phyloP scores from a whole-genome alignment of 2,329 filamentous ascomycete genomes.

The Neonectria ditissima region DNA sequence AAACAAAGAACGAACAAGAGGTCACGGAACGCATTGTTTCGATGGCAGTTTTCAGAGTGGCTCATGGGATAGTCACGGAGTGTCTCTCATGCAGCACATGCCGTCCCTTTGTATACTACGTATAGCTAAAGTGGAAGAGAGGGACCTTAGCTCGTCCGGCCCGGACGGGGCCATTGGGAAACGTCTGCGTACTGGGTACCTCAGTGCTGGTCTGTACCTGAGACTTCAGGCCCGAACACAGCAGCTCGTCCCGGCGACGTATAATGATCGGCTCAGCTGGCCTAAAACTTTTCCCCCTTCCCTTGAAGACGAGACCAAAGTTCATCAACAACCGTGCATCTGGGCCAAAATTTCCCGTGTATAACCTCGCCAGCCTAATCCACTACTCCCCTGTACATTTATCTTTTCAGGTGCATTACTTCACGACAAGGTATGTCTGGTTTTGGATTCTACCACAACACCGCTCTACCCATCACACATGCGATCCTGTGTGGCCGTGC shows the following conservation, averaged over 20 bases:
- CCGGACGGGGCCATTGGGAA: not conserved
- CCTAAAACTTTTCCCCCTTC: conserved; percentile 48
- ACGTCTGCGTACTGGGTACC: conserved; percentile 7
- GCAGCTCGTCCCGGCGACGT: conserved; percentile 29
- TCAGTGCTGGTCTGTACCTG: conserved; percentile 42
- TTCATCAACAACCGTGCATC: conserved; percentile 39
- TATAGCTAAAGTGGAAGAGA: not conserved
- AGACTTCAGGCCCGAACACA: conserved; percentile 51
- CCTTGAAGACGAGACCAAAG: conserved; percentile 42
- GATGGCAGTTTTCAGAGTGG: not conserved
- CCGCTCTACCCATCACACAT: conserved; percentile 31
- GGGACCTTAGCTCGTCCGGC: conserved; percentile 8
- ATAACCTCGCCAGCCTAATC: conserved; percentile 34
- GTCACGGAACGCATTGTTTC: no score
- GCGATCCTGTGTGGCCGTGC: conserved; percentile 27
- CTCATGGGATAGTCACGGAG: not conserved
- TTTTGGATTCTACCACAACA: conserved; percentile 27
- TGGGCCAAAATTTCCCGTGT: conserved; percentile 26
- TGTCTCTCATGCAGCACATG: not conserved
- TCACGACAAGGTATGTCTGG: conserved; percentile 41
- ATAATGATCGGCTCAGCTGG: conserved; percentile 32
- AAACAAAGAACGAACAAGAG: not conserved
- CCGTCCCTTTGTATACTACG: not conserved
- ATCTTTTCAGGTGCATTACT: conserved; percentile 37
- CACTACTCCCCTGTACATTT: conserved; percentile 32